phyloP scores from a whole-genome alignment of 108 stramenopile species.

The Conticribra weissflogii region DNA sequence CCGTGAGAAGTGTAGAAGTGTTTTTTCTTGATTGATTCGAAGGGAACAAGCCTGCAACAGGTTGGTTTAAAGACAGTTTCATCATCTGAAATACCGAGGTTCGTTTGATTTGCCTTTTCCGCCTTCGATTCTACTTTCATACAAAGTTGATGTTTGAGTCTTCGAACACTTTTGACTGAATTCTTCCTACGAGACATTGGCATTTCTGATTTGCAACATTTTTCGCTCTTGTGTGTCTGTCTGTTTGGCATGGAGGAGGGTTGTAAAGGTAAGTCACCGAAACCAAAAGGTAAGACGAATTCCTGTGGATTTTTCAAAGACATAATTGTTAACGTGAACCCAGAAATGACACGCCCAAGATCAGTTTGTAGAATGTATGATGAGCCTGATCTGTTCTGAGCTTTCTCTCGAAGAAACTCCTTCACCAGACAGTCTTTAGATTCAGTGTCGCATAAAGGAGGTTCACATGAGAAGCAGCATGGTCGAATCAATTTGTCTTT shows the following conservation, averaged over 20 bases:
- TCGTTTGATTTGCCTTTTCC: slow-evolving; percentile 6
- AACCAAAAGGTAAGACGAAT: slow-evolving; percentile 21
- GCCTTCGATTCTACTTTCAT: neutral
- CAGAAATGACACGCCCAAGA: too few relatives aligned
- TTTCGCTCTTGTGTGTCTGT: slow-evolving; percentile 14
- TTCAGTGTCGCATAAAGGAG: neutral
- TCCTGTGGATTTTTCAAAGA: slow-evolving; percentile 7
- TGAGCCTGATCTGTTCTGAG: too few relatives aligned
- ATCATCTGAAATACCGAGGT: slow-evolving; percentile 14
- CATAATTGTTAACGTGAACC: slow-evolving; percentile 16
- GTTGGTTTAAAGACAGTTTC: slow-evolving; percentile 36
- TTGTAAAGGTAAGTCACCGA: slow-evolving; percentile 7
- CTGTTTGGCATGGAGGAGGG: slow-evolving; percentile 24
- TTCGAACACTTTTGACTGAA: slow-evolving; percentile 9
- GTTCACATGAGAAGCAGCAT: neutral
- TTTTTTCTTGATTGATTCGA: slow-evolving; percentile 34
- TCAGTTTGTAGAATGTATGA: neutral
- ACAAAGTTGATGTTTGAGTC: slow-evolving; percentile 7
- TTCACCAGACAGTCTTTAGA: too few relatives aligned
- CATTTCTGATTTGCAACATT: slow-evolving; percentile 5
- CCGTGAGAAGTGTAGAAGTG: slow-evolving; percentile 18
- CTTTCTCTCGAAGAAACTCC: too few relatives aligned
- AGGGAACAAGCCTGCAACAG: slow-evolving; percentile 40
- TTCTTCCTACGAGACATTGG: neutral
- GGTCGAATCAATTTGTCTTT: too few relatives aligned